phyloP scores from a whole-genome alignment of 805 yeast genomes.

The Wickerhamomyces rabaulensis region DNA sequence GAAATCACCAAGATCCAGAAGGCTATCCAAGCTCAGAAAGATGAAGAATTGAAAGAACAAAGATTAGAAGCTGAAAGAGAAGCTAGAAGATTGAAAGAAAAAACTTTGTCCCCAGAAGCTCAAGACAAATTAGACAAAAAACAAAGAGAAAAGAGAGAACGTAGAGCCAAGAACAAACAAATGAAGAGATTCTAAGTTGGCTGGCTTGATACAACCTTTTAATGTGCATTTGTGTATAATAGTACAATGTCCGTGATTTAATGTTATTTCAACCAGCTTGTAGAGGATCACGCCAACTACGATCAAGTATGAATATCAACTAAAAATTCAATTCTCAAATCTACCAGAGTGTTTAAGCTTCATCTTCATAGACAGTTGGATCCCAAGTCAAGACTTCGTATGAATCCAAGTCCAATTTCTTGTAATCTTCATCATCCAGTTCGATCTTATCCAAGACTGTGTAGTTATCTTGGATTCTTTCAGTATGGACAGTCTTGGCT shows the following conservation, averaged over 20 bases:
- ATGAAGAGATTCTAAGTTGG: slow-evolving; percentile 15
- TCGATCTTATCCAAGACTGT: slow-evolving; percentile 45
- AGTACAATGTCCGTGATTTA: background rate
- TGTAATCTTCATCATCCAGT: slow-evolving; percentile 36
- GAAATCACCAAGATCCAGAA: slow-evolving; percentile 70
- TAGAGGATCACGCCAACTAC: no score
- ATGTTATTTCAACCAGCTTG: no score
- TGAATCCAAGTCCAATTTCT: slow-evolving; percentile 37
- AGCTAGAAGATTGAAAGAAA: slow-evolving; percentile 52
- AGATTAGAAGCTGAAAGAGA: slow-evolving; percentile 65
- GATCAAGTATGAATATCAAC: no score
- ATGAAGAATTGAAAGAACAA: slow-evolving; percentile 65
- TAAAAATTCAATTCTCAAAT: no score
- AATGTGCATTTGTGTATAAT: background rate
- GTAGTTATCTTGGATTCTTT: slow-evolving; percentile 50
- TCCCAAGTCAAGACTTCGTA: slow-evolving; percentile 73
- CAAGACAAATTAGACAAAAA: slow-evolving; percentile 75
- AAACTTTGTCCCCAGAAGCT: slow-evolving; percentile 60
- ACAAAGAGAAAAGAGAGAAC: slow-evolving; percentile 75
- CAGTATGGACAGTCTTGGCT: slow-evolving; percentile 55
- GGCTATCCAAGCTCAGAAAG: slow-evolving; percentile 55
- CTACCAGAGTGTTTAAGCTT: background rate
- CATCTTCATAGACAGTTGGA: slow-evolving; percentile 10
- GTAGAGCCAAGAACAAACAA: slow-evolving; percentile 57
- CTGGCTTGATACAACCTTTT: background rate